A percentile compares a stretch with the other conserved stretches of the same genome.
Conservation (phyloP, 441 rosid genomes). For the Raphanus hybrid region DNA sequence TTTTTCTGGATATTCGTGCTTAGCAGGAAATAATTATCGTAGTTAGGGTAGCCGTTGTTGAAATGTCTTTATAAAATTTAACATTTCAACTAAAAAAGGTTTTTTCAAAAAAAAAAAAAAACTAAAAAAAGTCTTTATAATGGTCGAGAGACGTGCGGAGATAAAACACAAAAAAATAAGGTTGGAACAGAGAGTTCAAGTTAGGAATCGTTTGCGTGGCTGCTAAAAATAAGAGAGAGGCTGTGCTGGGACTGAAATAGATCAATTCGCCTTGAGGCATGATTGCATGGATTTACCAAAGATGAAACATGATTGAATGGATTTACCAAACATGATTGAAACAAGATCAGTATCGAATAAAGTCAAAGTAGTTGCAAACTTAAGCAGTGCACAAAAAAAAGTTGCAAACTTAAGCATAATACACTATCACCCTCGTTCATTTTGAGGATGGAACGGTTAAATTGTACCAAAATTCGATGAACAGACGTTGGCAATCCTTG, state of each 20-base stretch:
- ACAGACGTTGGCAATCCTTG: conserved; percentile 4
- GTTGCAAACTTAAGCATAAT: neutral
- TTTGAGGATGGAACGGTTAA: neutral
- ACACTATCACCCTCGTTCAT: neutral
- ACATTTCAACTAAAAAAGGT: too few species aligned
- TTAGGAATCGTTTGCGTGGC: neutral
- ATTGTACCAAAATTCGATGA: neutral
- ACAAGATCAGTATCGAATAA: neutral
- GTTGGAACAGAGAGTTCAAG: neutral
- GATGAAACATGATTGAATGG: neutral
- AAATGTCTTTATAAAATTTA: neutral
- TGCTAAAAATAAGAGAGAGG: neutral
- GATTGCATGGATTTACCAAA: neutral
- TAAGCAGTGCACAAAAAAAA: too few species aligned
- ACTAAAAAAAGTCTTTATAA: neutral
- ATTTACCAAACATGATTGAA: neutral
- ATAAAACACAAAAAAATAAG: neutral
- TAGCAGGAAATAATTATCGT: neutral
- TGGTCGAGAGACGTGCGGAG: neutral
- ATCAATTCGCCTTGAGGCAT: neutral
- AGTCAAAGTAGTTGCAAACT: too few species aligned
- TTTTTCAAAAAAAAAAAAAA: too few species aligned
- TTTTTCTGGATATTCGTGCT: neutral
- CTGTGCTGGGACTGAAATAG: neutral
- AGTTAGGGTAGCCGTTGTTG: neutral